phyloP scores from a whole-genome alignment of 495 filamentous ascomycete species.

The Patellaria atrata region DNA sequence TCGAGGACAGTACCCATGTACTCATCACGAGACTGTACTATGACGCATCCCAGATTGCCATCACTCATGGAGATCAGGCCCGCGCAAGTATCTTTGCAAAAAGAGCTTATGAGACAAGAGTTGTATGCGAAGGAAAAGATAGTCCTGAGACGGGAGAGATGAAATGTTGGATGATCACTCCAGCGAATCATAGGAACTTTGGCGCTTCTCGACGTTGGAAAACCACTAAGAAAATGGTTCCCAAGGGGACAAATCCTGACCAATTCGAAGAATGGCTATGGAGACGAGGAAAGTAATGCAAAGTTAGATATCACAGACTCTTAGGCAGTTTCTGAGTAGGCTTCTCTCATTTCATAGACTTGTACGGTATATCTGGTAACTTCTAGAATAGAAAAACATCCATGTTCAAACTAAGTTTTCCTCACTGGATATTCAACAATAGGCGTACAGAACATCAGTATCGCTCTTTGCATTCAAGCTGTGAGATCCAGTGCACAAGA shows the following conservation, averaged over 20 bases:
- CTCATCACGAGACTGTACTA: slow-evolving; percentile 23
- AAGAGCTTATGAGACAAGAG: slow-evolving; percentile 21
- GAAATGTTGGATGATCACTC: slow-evolving; percentile 22
- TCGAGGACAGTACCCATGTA: slow-evolving; percentile 1
- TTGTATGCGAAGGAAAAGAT: slow-evolving; percentile 14
- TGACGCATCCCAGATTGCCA: slow-evolving; percentile 33
- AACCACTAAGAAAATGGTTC: slow-evolving; percentile 3
- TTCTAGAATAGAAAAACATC: too few relatives aligned
- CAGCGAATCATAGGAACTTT: slow-evolving; percentile 18
- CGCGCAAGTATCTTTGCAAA: slow-evolving; percentile 33
- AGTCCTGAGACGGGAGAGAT: slow-evolving; percentile 11
- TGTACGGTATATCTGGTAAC: too few relatives aligned
- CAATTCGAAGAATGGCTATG: slow-evolving; percentile 1
- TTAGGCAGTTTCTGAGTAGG: too few relatives aligned
- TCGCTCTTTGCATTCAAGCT: too few relatives aligned
- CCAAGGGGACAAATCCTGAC: neutral
- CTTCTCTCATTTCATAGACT: too few relatives aligned
- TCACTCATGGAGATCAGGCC: slow-evolving; percentile 31
- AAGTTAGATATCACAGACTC: too few relatives aligned
- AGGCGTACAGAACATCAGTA: too few relatives aligned
- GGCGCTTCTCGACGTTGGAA: slow-evolving; percentile 7
- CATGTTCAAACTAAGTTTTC: too few relatives aligned
- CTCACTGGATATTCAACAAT: too few relatives aligned
- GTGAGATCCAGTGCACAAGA: too few relatives aligned
- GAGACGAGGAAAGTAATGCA: too few relatives aligned